Base-by-base conservation (phyloP, 2,329 filamentous ascomycete genomes). In the Gyromitra esculenta region DNA sequence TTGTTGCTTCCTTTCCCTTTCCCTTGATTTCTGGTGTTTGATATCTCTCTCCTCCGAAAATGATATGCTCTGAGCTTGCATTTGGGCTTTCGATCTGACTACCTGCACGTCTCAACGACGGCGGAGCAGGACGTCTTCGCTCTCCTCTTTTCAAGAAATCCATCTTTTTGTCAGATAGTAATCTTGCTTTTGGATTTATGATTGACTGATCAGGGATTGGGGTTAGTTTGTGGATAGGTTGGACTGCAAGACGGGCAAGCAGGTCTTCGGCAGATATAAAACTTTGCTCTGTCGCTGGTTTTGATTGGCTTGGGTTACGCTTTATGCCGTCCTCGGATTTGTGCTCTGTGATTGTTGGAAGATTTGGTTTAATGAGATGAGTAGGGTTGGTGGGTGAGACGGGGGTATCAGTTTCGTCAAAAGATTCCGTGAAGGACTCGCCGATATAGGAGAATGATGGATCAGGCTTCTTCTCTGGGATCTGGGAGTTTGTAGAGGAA, bases 141-240 rank as follows among this genome's bases (percentile, higher is more conserved):
- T 79, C 78, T 9, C 75, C 75, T 48, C 78, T 76, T 69, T 79
- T 79, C 15, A 78, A 57, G 48, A 79, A 68, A 45, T 79, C 74
- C 77, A 79, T 77, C 50, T 56, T 77, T 62, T 67, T 72, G 8
- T 66, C 72, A 8, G 66, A 45, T 56, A 41, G 41, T n/a, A 69
- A 11, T 41, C 48, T 66, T 35, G 59, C 59, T 31, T 57, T 66
- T 35, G 52, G 72, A 39, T 64, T 39, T 18, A 35, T 1, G 13
- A 48, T 50, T 18, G 59, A 67, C 9, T 73, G 73, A 13, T 43
- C 50, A n/a, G 45, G 70, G 37, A 35, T 52, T 70, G 67, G 39
- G 13, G 69, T 76, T 41, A 65, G 43, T 52, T 59, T 65, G 13
- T n/a, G 50, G 31, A 35, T 31, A 25, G 67, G 31, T 43, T 77